These are phyloP conservation scores for Moringa oleifera DNA, from an alignment of 345 rosid genomes.

Conservation along the genomic window DNA sequence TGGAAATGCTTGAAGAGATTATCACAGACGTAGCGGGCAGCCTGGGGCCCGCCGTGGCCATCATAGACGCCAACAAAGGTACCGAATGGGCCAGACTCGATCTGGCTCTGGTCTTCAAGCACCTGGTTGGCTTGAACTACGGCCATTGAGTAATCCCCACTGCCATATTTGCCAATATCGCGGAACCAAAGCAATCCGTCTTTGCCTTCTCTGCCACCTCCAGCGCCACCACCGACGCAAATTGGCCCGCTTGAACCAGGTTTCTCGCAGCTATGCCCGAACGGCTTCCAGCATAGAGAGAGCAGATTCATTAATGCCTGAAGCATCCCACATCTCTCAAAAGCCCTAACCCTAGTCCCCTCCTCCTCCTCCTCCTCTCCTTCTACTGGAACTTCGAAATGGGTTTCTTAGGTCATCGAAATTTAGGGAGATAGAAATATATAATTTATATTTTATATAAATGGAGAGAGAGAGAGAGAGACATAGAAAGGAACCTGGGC, in stretches of 20 bases:
- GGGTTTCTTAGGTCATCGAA: conserved; percentile 14
- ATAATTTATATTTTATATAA: conserved; percentile 15
- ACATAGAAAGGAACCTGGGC: conserved; percentile 22
- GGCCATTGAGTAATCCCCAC: conserved; percentile 89
- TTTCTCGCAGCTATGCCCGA: conserved; percentile 38
- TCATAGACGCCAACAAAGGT: conserved; percentile 91
- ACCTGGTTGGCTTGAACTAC: conserved; percentile 85
- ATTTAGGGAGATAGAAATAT: conserved; percentile 17
- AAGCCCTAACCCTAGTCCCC: conserved; percentile 26
- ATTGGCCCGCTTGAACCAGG: conserved; percentile 14
- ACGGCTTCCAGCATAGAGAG: conserved; percentile 74
- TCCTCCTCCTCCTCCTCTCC: conserved; percentile 15
- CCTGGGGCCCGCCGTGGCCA: conserved; percentile 90
- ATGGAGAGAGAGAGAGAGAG: conserved; percentile 10
- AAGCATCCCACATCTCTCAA: conserved; percentile 90
- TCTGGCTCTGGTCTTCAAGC: conserved; percentile 83
- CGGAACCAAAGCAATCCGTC: conserved; percentile 80
- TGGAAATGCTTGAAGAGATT: conserved; percentile 65
- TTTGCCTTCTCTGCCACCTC: conserved; percentile 48
- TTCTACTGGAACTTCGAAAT: conserved; percentile 5
- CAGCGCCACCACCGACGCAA: conserved; percentile 9
- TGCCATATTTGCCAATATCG: conserved; percentile 58
- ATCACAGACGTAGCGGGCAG: conserved; percentile 84
- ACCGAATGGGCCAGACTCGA: conserved; percentile 87
- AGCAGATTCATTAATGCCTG: conserved; percentile 85